These are phyloP conservation scores for Phytophthora pinifolia DNA, from an alignment of 352 stramenopile species.

Conservation along the genomic window DNA sequence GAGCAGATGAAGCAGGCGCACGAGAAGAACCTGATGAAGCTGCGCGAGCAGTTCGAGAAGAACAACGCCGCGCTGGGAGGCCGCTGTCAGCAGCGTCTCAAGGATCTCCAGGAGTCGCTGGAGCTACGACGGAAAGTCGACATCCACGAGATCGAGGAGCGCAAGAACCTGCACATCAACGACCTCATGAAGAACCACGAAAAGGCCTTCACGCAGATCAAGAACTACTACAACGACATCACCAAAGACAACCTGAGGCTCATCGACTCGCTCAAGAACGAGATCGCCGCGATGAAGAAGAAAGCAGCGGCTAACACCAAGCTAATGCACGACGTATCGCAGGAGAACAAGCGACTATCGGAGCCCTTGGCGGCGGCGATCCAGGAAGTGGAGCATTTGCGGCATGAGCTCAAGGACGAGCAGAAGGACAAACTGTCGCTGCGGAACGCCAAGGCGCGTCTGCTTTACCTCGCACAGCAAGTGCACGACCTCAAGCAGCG, in stretches of 20 bases:
- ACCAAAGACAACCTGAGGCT: slow-evolving; percentile 93
- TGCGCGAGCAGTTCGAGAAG: slow-evolving; percentile 90
- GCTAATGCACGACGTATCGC: slow-evolving; percentile 91
- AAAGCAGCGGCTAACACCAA: slow-evolving; percentile 91
- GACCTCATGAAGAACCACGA: slow-evolving; percentile 95
- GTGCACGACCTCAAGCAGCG: slow-evolving; percentile 59
- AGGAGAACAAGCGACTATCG: slow-evolving; percentile 92
- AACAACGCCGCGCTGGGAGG: slow-evolving; percentile 76
- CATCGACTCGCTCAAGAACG: slow-evolving; percentile 92
- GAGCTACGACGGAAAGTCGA: slow-evolving; percentile 92
- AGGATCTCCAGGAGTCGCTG: slow-evolving; percentile 81
- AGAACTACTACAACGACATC: slow-evolving; percentile 97
- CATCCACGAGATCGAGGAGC: slow-evolving; percentile 93
- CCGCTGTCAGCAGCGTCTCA: slow-evolving; percentile 69
- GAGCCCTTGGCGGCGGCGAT: slow-evolving; percentile 86
- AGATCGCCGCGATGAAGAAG: slow-evolving; percentile 93
- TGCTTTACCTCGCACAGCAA: slow-evolving; percentile 79
- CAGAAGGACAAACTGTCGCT: slow-evolving; percentile 92
- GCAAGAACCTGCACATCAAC: slow-evolving; percentile 96
- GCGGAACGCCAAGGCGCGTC: slow-evolving; percentile 83
- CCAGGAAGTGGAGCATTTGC: slow-evolving; percentile 88
- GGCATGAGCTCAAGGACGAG: slow-evolving; percentile 89
- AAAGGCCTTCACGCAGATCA: slow-evolving; percentile 93
- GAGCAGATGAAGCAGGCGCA: slow-evolving; percentile 90
- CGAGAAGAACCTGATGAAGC: slow-evolving; percentile 92